Conservation (phyloP, 1,284 basidiomycete species). For the Cerrena zonata region DNA sequence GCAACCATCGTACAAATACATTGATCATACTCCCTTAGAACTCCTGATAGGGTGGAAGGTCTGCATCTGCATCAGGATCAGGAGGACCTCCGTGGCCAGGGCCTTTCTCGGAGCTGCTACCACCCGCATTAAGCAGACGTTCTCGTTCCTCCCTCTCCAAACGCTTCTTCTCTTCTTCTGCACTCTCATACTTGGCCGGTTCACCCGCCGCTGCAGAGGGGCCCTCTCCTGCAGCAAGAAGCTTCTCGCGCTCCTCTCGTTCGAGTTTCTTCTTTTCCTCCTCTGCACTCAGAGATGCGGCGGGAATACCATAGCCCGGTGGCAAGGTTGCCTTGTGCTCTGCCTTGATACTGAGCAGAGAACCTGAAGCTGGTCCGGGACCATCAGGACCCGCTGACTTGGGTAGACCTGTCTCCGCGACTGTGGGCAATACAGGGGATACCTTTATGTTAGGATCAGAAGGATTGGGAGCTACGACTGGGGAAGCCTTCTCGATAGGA, state of each 20-base stretch:
- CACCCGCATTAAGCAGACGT: slow-evolving; percentile 32
- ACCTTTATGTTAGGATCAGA: slow-evolving; percentile 26
- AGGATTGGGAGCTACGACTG: slow-evolving; percentile 25
- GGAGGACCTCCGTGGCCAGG: slow-evolving; percentile 11
- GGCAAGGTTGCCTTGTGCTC: slow-evolving; percentile 24
- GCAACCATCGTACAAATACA: background rate
- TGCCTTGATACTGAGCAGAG: slow-evolving; percentile 37
- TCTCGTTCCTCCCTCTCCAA: slow-evolving; percentile 36
- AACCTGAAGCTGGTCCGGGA: slow-evolving; percentile 62
- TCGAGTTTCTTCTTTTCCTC: slow-evolving; percentile 38
- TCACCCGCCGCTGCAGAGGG: slow-evolving; percentile 6
- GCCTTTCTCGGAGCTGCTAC: slow-evolving; percentile 9
- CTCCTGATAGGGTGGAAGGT: slow-evolving; percentile 65
- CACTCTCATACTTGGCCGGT: slow-evolving; percentile 25
- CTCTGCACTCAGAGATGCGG: slow-evolving; percentile 31
- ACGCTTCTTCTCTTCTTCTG: slow-evolving; percentile 38
- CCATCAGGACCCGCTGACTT: slow-evolving; percentile 49
- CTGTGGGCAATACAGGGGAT: slow-evolving; percentile 45
- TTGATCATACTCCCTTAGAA: slow-evolving; percentile 25
- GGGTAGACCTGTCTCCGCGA: slow-evolving; percentile 59
- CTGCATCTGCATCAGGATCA: slow-evolving; percentile 36
- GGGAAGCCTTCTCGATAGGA: slow-evolving; percentile 22
- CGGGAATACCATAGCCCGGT: slow-evolving; percentile 24
- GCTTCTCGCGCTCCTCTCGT: slow-evolving; percentile 33
- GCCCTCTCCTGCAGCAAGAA: slow-evolving; percentile 25